Base-by-base conservation (phyloP, 2,329 filamentous ascomycete species). In the Ophiostoma sp. region DNA sequence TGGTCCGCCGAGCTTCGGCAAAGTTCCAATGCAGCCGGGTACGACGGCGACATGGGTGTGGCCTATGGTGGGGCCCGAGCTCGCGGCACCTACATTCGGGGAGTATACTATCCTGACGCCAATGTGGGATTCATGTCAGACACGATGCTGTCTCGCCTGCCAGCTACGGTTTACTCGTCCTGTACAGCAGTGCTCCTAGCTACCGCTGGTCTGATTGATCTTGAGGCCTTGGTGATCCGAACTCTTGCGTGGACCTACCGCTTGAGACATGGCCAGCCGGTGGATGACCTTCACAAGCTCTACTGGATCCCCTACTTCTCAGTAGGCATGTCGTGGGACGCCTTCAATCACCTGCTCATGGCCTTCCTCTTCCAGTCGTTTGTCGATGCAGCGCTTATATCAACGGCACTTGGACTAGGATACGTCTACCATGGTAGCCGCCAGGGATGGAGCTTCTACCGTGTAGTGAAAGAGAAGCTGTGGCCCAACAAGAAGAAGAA, bases 1-100 rank as follows among this genome's bases (percentile, higher is more conserved):
- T 87, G 85, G 85, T 85, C 83, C 4, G 85, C 85, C 12, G 85
- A 87, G 73, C 75, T 87, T 18, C 81, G 85, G 0, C 83, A 84
- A 2, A 86, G 81, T 69, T 67, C 73, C 1, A 58, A 68, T 11
- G 42, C 42, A 6, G 67, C 58, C 1, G 69, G 18, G 36, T 63
- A 66, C 55, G 66, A 65, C 1, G 64, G 6, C n/a, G 69, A 49
- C 36, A 67, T 38, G 2, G 66, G n/a, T 27, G 66, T 55, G 44
- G 7, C 11, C 8, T 47, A 6, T 8, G 45, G 41, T n/a, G 44
- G 49, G 27, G 12, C 14, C 38, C 47, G 55, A 4, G n/a, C 52
- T 11, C 66, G 36, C 40, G 69, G 67, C 18, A 60, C 60, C 12
- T 70, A 70, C 65, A 44, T 67, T 9, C n/a, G 64, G 7, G 69